These are phyloP conservation scores for Pseudevernia furfuracea DNA, from an alignment of 495 filamentous ascomycete species.

Conservation along the genomic window DNA sequence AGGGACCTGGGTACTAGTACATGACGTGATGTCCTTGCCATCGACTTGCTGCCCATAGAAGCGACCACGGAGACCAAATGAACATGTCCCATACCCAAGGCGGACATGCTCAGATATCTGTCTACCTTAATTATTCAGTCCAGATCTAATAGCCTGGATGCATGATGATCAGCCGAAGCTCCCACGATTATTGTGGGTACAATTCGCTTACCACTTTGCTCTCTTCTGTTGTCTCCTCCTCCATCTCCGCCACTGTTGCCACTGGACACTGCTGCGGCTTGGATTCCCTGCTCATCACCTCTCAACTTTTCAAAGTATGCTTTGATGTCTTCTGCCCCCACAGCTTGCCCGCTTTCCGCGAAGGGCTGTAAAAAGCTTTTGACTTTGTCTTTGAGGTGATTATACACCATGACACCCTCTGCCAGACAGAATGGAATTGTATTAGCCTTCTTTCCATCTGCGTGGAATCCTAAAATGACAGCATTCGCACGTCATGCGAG, in stretches of 20 bases:
- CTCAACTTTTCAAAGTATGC: conserved; percentile 87
- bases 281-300: conserved; percentile 64
- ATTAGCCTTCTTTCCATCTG: background rate
- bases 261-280: conserved; percentile 36
- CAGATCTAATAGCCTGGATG: conserved; percentile 1
- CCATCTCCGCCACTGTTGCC: conserved; percentile 42
- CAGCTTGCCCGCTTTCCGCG: conserved; percentile 76
- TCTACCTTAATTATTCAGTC: background rate
- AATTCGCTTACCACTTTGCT: conserved; percentile 46
- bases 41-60: background rate
- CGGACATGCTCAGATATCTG: background rate
- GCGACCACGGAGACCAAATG: background rate
- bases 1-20: too few relatives aligned
- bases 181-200: background rate
- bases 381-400: conserved; percentile 86
- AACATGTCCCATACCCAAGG: background rate
- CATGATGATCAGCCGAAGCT: background rate
- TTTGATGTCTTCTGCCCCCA: conserved; percentile 92
- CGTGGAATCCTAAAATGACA: background rate
- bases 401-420: conserved; percentile 96
- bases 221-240: conserved; percentile 42
- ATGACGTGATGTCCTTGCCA: background rate
- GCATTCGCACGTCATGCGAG: background rate
- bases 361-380: conserved; percentile 89
- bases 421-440: background rate